Percentiles rank a stretch among this genome's conserved stretches.
These are phyloP conservation scores for Penicillium oxalicum DNA, from an alignment of 2,329 filamentous ascomycete genomes.

Conservation along the genomic window DNA sequence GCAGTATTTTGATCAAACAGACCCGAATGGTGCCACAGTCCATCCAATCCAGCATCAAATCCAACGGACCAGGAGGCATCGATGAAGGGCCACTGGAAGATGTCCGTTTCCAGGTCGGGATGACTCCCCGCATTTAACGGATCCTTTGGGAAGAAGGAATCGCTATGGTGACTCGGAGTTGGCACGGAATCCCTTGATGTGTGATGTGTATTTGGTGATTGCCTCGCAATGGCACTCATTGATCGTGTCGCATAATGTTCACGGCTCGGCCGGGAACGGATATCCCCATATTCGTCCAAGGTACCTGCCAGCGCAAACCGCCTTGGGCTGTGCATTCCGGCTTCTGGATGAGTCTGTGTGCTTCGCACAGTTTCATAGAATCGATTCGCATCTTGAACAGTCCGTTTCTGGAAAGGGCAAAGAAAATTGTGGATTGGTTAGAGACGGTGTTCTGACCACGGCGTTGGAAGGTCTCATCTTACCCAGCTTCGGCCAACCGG, in stretches of 20 bases:
- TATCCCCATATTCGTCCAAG: constrained; percentile 35
- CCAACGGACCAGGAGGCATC: constrained; percentile 33
- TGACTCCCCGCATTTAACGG: constrained; percentile 3
- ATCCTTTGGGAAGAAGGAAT: constrained; percentile 6
- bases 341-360: constrained; percentile 17
- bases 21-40: constrained; percentile 24
- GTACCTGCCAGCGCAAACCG: constrained; percentile 29
- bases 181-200: neutral
- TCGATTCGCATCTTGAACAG: constrained; percentile 31
- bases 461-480: neutral
- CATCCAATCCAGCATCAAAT: constrained; percentile 29
- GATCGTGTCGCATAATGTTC: constrained; percentile 13
- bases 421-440: neutral
- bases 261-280: constrained; percentile 25
- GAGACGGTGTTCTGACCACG: neutral
- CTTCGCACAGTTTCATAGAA: constrained; percentile 32
- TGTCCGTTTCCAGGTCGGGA: constrained; percentile 30
- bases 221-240: constrained; percentile 9
- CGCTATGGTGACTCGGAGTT: constrained; percentile 8
- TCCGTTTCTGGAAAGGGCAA: constrained; percentile 26
- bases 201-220: constrained; percentile 5
- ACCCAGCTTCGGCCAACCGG: constrained; percentile 34
- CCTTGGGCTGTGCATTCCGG: constrained; percentile 21
- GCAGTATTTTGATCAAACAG: constrained; percentile 11
- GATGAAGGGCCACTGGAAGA: constrained; percentile 36